Percentiles rank a stretch among this genome's conserved stretches.
Conservation (phyloP, 768 basidiomycete species). For the Pulveroboletus sp. region DNA sequence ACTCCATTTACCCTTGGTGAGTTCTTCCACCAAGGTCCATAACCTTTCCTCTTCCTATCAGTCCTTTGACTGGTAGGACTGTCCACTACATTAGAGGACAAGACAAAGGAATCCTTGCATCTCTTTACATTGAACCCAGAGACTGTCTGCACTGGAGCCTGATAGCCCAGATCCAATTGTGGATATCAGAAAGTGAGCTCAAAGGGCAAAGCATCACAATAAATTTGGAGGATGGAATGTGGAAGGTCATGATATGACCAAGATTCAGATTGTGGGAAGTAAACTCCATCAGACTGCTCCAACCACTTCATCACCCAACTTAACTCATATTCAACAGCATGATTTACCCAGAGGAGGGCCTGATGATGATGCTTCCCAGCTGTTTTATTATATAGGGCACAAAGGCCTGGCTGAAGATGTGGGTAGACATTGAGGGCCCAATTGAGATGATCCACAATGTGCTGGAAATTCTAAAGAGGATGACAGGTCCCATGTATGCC, state of each 20-base stretch:
- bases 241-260: constrained; percentile 11
- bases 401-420: constrained; percentile 33
- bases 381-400: constrained; percentile 34
- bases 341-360: too few relatives aligned
- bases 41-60: too few relatives aligned
- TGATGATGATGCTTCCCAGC: too few relatives aligned
- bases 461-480: constrained; percentile 23
- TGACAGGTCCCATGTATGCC: too few relatives aligned
- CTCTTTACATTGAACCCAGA: background rate
- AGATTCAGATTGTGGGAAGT: too few relatives aligned
- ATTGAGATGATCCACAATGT: constrained; percentile 35
- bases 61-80: too few relatives aligned
- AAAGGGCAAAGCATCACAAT: constrained; percentile 23
- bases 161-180: constrained; percentile 16
- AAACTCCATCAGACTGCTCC: constrained; percentile 18
- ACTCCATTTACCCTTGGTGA: too few relatives aligned
- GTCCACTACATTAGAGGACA: too few relatives aligned
- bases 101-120: too few relatives aligned
- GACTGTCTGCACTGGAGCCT: background rate
- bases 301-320: constrained; percentile 34
- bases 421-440: constrained; percentile 41
- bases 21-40: too few relatives aligned
- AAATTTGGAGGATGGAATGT: background rate
- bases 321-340: too few relatives aligned
- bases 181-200: constrained; percentile 29